These are phyloP conservation scores for Fusarium neocosmosporiellum DNA, from an alignment of 2,329 filamentous ascomycete genomes.

Conservation along the genomic window DNA sequence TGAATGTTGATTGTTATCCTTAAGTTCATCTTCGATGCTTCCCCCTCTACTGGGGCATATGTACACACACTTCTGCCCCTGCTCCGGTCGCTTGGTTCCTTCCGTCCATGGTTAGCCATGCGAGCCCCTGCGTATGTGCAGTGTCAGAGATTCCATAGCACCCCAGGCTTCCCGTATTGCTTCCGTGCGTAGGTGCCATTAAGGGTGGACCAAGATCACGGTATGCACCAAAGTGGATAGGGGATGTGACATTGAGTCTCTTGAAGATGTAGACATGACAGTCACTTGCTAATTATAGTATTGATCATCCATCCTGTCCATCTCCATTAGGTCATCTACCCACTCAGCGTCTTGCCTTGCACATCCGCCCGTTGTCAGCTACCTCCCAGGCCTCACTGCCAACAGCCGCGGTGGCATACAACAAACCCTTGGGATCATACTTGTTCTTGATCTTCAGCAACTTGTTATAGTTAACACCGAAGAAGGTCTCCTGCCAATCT, in stretches of 20 bases:
- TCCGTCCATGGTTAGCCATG: background rate
- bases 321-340: background rate
- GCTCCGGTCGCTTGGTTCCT: background rate
- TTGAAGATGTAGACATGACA: background rate
- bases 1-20: background rate
- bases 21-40: too few species aligned
- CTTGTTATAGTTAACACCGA: constrained; percentile 56
- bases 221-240: background rate
- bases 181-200: background rate
- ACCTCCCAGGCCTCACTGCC: constrained; percentile 62
- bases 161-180: background rate
- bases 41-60: background rate
- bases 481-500: constrained; percentile 58
- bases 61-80: background rate
- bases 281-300: background rate
- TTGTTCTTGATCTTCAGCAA: constrained; percentile 59
- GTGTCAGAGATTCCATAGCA: background rate
- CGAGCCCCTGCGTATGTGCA: background rate
- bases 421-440: constrained; percentile 60
- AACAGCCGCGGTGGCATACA: constrained; percentile 60
- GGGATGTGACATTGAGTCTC: background rate
- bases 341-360: background rate
- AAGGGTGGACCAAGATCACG: background rate
- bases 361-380: constrained; percentile 27
- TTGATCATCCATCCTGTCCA: background rate